Evolutionary conservation across 768 basidiomycete species (phyloP).

Genomic region (Lactarius vividus): DNA sequence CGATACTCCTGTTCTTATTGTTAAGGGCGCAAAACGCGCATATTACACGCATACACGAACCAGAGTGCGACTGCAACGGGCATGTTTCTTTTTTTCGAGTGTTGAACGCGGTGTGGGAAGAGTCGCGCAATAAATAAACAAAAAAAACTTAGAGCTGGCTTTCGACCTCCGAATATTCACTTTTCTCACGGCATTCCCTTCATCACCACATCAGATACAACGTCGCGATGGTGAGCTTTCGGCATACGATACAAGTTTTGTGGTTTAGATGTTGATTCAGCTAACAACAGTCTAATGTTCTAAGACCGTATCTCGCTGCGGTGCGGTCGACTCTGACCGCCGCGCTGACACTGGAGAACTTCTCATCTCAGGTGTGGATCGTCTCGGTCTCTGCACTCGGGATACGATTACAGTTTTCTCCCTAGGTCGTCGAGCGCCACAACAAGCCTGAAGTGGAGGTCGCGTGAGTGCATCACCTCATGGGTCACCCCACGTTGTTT

Average conservation of each 20-base stretch:
- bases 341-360: constrained; percentile 95
- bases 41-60: constrained; percentile 35
- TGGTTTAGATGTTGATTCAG: neutral
- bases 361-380: constrained; percentile 81
- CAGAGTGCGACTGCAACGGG: constrained; percentile 63
- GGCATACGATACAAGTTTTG: neutral
- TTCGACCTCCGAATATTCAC: constrained; percentile 34
- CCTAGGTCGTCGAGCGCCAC: constrained; percentile 91
- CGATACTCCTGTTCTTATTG: constrained; percentile 51
- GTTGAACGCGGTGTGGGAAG: constrained; percentile 4
- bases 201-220: constrained; percentile 26
- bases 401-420: constrained; percentile 27
- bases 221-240: constrained; percentile 21
- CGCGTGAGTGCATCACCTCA: constrained; percentile 43
- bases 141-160: constrained; percentile 1
- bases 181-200: constrained; percentile 38
- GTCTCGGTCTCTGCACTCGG: constrained; percentile 16
- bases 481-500: neutral
- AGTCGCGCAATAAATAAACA: neutral
- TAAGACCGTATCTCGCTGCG: constrained; percentile 93
- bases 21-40: constrained; percentile 18
- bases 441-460: constrained; percentile 97
- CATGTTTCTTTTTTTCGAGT: constrained; percentile 41
- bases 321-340: constrained; percentile 97
- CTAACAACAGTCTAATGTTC: constrained; percentile 76